Evolutionary conservation across 140 eudicot species (phyloP).

Genomic region (Stevia rebaudiana): DNA sequence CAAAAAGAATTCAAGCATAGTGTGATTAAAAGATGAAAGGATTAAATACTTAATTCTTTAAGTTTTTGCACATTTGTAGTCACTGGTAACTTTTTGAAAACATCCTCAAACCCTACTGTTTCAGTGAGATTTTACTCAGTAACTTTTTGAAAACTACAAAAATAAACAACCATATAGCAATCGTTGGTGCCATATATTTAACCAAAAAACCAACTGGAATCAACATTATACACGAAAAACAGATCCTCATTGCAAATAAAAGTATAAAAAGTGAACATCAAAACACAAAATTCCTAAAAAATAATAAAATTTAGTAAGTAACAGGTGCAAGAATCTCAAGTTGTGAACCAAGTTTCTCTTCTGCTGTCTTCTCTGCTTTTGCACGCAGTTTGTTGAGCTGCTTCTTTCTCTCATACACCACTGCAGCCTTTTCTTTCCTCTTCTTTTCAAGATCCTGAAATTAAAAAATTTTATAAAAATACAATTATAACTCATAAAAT

Average conservation of each 20-base stretch:
- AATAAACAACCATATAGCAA: too few relatives aligned
- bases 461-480: too few relatives aligned
- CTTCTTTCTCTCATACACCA: conserved; percentile 16
- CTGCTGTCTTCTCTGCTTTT: conserved; percentile 11
- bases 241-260: conserved; percentile 2
- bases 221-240: not conserved
- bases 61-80: too few relatives aligned
- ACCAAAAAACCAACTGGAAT: not conserved
- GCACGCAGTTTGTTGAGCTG: conserved; percentile 14
- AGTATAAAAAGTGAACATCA: not conserved
- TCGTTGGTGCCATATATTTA: not conserved
- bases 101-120: too few relatives aligned
- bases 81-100: too few relatives aligned
- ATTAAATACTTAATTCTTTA: too few relatives aligned
- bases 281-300: conserved; percentile 10
- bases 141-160: too few relatives aligned
- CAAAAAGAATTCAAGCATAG: too few relatives aligned
- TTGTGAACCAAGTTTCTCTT: conserved; percentile 12
- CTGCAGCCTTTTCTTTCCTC: conserved; percentile 10
- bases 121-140: too few relatives aligned
- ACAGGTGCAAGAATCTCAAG: conserved; percentile 6
- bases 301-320: not conserved
- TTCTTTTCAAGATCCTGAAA: conserved; percentile 10
- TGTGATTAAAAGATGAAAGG: too few relatives aligned
- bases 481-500: not conserved